These are phyloP conservation scores for Sugiyamaella chiloensis DNA, from an alignment of 805 yeast genomes.

Conservation along the genomic window DNA sequence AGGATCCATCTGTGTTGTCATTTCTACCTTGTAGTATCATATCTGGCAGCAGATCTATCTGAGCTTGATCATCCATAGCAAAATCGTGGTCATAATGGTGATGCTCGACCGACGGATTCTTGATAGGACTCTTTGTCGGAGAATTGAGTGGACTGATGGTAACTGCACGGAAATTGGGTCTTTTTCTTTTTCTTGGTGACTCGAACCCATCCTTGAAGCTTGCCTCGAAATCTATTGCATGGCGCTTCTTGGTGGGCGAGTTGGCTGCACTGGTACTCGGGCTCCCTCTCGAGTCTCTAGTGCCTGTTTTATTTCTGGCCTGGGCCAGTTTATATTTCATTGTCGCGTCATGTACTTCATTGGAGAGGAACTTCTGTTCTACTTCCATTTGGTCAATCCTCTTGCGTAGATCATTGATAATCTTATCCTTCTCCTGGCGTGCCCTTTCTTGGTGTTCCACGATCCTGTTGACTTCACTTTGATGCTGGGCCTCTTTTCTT, in stretches of 20 bases:
- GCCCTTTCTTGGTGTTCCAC: slow-evolving; percentile 21
- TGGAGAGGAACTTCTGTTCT: slow-evolving; percentile 52
- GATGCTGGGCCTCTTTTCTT: slow-evolving; percentile 31
- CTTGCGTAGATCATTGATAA: slow-evolving; percentile 40
- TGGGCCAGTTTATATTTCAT: slow-evolving; percentile 11
- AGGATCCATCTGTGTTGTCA: too few species aligned
- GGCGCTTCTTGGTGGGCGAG: slow-evolving; percentile 10
- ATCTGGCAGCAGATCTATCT: too few species aligned
- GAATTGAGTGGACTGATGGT: slow-evolving; percentile 1
- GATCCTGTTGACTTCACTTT: slow-evolving; percentile 29
- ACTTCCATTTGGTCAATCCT: slow-evolving; percentile 46
- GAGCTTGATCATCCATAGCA: too few species aligned
- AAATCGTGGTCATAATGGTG: too few species aligned
- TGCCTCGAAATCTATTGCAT: slow-evolving; percentile 16
- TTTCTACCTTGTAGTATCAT: too few species aligned
- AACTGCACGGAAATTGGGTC: slow-evolving; percentile 2
- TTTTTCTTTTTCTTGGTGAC: slow-evolving; percentile 5
- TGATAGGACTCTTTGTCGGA: not conserved
- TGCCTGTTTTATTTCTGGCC: slow-evolving; percentile 1
- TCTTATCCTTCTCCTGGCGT: slow-evolving; percentile 32
- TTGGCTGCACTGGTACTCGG: not conserved
- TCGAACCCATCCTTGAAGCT: slow-evolving; percentile 34
- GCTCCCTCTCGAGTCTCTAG: not conserved
- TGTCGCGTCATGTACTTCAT: slow-evolving; percentile 43
- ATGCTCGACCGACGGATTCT: too few species aligned